Base-by-base conservation (phyloP, 495 filamentous ascomycete genomes). In the Neurospora sp. region DNA sequence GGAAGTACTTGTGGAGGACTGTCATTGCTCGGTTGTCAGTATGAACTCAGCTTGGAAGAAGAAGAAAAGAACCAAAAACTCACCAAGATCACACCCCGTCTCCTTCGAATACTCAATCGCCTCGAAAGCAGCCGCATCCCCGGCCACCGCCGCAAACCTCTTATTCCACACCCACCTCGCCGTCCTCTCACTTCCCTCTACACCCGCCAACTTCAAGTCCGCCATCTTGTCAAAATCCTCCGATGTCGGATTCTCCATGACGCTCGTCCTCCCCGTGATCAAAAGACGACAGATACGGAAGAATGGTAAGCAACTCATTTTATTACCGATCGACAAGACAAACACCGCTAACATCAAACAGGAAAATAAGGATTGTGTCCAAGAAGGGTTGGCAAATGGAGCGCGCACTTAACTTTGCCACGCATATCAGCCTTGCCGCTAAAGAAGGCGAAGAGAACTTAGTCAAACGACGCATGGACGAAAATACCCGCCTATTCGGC, bases 1-100 rank as follows among this genome's bases (percentile, higher is more conserved):
- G 78, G 7, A 93, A 81, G 75, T 87, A 89, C 75, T 89, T 85
- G 77, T 92, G 91, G 24, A 93, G 81, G 71, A 78, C 88, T 86
- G 39, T 77, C 72, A 76, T 48, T 77, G n/a, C n/a, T n/a, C n/a
- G n/a, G n/a, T n/a, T n/a, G n/a, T n/a, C n/a, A n/a, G n/a, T n/a
- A n/a, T n/a, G n/a, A n/a, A n/a, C n/a, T n/a, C n/a, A n/a, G n/a
- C n/a, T n/a, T n/a, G n/a, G n/a, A n/a, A n/a, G n/a, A n/a, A n/a
- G n/a, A n/a, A n/a, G n/a, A n/a, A n/a, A n/a, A n/a, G n/a, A n/a
- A n/a, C n/a, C n/a, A n/a, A n/a, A n/a, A n/a, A n/a, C n/a, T n/a
- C 77, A 84, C 83, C 75, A 24, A 84, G 70, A n/a, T 83, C 81
- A 1, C 43, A 28, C 2, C 76, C 40, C 3, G 24, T 38, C 13